These are phyloP conservation scores for Cylindrotheca closterium DNA, from an alignment of 108 stramenopile genomes.

Conservation along the genomic window DNA sequence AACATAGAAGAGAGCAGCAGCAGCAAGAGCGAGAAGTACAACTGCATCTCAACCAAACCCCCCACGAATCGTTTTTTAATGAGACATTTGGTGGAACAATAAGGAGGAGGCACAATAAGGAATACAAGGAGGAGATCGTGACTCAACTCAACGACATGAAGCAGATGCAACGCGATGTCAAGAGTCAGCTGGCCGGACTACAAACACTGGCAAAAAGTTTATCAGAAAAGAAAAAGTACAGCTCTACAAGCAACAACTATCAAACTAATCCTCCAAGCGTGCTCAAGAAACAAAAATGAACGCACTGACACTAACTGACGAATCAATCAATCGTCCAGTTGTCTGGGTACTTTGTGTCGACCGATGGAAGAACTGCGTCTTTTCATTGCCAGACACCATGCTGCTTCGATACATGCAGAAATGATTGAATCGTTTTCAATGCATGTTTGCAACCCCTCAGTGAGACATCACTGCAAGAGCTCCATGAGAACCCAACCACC, in stretches of 20 bases:
- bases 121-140: too few species aligned
- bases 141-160: background rate
- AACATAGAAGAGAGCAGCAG: too few species aligned
- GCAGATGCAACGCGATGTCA: conserved; percentile 14
- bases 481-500: too few species aligned
- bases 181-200: conserved; percentile 8
- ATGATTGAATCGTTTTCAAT: too few species aligned
- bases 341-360: too few species aligned
- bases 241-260: background rate
- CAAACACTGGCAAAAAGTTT: conserved; percentile 1
- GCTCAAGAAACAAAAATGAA: background rate
- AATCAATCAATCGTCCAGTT: background rate
- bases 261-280: background rate
- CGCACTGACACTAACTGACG: too few species aligned
- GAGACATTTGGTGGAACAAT: background rate
- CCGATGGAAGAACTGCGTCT: too few species aligned
- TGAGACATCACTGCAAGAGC: too few species aligned
- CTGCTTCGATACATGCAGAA: too few species aligned
- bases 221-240: background rate
- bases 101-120: too few species aligned
- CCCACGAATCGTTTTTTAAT: background rate
- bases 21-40: background rate
- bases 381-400: too few species aligned
- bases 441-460: too few species aligned
- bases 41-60: background rate